Percentiles rank a stretch among this genome's conserved stretches.
phyloP scores from a whole-genome alignment of 768 basidiomycete species.

The Suillus brevipes region DNA sequence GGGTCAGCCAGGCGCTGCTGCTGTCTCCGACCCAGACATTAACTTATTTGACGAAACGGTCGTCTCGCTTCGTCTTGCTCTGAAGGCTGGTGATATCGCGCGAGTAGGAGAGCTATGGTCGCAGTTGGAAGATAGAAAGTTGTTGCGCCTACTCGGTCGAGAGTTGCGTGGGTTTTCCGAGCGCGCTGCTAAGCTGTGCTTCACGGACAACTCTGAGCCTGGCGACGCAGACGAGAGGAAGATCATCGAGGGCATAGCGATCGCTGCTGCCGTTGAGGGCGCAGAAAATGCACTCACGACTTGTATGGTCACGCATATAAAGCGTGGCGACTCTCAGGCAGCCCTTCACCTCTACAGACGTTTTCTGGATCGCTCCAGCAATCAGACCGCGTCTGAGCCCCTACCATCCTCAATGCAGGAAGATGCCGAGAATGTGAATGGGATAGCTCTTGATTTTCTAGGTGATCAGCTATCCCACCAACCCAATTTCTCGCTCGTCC shows the following conservation, averaged over 20 bases:
- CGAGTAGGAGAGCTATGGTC: slow-evolving; percentile 40
- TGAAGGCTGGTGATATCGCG: slow-evolving; percentile 36
- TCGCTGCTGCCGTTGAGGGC: slow-evolving; percentile 46
- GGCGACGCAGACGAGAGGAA: slow-evolving; percentile 32
- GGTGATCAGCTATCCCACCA: slow-evolving; percentile 19
- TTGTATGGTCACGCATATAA: slow-evolving; percentile 49
- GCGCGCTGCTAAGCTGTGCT: slow-evolving; percentile 34
- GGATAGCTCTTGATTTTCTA: slow-evolving; percentile 25
- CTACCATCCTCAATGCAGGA: slow-evolving; percentile 13
- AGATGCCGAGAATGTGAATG: slow-evolving; percentile 25
- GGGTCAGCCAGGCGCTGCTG: slow-evolving; percentile 9
- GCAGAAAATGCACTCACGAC: slow-evolving; percentile 49
- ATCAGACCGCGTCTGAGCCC: slow-evolving; percentile 20
- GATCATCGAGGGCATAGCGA: slow-evolving; percentile 47
- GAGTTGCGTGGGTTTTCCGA: slow-evolving; percentile 43
- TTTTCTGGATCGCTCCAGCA: slow-evolving; percentile 31
- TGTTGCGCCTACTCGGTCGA: slow-evolving; percentile 47
- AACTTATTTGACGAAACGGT: slow-evolving; percentile 38
- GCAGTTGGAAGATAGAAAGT: slow-evolving; percentile 41
- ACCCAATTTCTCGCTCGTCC: slow-evolving; percentile 41
- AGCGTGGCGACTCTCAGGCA: slow-evolving; percentile 38
- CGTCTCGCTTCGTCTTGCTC: slow-evolving; percentile 38
- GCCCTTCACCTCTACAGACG: slow-evolving; percentile 47
- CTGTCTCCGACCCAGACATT: slow-evolving; percentile 32
- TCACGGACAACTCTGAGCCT: slow-evolving; percentile 11